phyloP scores from a whole-genome alignment of 108 stramenopile species.

The Cylindrotheca closterium region DNA sequence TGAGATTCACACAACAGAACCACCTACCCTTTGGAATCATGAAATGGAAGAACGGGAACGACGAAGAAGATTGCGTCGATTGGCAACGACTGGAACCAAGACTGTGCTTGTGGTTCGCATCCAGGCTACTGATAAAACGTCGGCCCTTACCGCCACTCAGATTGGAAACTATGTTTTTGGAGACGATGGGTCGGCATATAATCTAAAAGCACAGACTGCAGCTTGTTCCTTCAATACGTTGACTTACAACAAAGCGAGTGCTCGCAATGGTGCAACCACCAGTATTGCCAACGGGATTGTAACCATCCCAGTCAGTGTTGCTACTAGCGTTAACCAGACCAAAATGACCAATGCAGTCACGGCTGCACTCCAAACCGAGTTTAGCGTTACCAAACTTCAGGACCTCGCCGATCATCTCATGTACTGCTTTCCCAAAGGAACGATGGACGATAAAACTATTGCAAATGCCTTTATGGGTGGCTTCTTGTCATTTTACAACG shows the following conservation, averaged over 20 bases:
- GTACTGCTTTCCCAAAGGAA: conserved; percentile 54
- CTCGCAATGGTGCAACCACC: neutral
- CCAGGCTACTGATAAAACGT: conserved; percentile 7
- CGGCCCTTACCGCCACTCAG: neutral
- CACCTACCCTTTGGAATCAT: neutral
- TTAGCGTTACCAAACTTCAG: neutral
- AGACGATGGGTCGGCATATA: neutral
- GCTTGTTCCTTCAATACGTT: neutral
- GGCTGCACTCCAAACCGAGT: neutral
- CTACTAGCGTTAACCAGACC: neutral
- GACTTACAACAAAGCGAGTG: neutral
- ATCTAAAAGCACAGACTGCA: neutral
- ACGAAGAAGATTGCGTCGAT: neutral
- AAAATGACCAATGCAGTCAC: neutral
- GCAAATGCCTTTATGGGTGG: conserved; percentile 16
- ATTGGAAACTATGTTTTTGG: conserved; percentile 7
- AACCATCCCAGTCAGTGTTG: neutral
- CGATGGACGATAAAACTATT: neutral
- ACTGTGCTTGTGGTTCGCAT: conserved; percentile 29
- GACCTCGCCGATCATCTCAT: conserved; percentile 48
- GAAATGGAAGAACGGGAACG: neutral
- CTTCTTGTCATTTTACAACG: conserved; percentile 44
- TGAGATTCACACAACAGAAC: neutral
- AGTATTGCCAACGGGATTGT: neutral
- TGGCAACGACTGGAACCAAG: neutral